These are phyloP conservation scores for Reutealis trisperma DNA, from an alignment of 345 rosid species.

Conservation along the genomic window DNA sequence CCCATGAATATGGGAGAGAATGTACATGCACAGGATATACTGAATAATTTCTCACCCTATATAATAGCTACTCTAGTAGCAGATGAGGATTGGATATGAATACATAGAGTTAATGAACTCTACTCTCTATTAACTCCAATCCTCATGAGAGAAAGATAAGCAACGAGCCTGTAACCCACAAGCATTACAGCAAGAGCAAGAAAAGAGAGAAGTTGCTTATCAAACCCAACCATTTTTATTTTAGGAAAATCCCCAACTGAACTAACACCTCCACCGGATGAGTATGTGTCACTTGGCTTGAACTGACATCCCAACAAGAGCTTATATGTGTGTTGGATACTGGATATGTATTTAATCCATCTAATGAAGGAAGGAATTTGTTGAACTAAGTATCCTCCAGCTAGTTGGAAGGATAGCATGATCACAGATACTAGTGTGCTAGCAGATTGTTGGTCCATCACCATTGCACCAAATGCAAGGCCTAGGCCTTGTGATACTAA, in stretches of 20 bases:
- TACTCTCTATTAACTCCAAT: conserved; percentile 36
- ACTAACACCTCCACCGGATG: conserved; percentile 34
- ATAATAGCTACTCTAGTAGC: no score
- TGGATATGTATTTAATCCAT: conserved; percentile 50
- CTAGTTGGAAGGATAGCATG: conserved; percentile 41
- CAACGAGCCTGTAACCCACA: conserved; percentile 45
- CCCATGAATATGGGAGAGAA: no score
- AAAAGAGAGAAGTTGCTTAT: conserved; percentile 27
- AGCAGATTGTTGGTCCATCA: conserved; percentile 47
- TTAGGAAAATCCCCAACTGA: conserved; percentile 47
- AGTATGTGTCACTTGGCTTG: conserved; percentile 32
- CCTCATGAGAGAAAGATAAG: conserved; percentile 50
- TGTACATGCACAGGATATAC: no score
- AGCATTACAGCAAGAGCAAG: conserved; percentile 47
- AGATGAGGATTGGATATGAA: no score
- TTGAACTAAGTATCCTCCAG: conserved; percentile 55
- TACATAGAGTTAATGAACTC: not conserved
- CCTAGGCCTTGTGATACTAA: conserved; percentile 57
- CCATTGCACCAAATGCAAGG: conserved; percentile 56
- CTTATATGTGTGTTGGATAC: conserved; percentile 44
- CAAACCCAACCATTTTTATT: conserved; percentile 45
- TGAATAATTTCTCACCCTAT: no score
- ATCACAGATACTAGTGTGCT: conserved; percentile 41
- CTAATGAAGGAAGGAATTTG: conserved; percentile 47
- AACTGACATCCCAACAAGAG: conserved; percentile 52